Conservation (phyloP, 257 asterid species). For the Solanum bukasovii region DNA sequence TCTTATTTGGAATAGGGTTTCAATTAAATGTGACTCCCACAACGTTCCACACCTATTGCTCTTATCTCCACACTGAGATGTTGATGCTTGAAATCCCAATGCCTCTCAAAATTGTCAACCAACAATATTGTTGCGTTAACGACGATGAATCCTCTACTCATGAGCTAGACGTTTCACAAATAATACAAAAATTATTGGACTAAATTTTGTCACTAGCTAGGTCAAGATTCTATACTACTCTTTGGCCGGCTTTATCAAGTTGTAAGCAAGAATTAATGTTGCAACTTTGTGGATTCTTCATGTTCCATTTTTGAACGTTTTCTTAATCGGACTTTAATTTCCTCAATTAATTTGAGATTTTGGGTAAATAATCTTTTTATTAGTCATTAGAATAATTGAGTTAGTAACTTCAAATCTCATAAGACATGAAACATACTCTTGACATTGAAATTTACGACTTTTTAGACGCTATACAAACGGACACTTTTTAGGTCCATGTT, state of each 20-base stretch:
- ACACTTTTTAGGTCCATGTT: not conserved
- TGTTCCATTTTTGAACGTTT: not conserved
- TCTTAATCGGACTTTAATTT: not conserved
- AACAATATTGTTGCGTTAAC: constrained; percentile 2
- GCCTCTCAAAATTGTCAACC: not conserved
- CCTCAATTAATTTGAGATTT: not conserved
- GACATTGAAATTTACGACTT: not conserved
- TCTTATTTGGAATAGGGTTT: constrained; percentile 56
- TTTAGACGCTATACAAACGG: not conserved
- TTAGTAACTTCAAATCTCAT: not conserved
- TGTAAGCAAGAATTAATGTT: not conserved
- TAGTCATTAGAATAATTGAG: not conserved
- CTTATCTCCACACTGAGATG: constrained; percentile 29
- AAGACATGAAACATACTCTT: not conserved
- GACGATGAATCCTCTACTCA: constrained; percentile 47
- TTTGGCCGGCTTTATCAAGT: not conserved
- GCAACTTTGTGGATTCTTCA: not conserved
- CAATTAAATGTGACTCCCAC: constrained; percentile 44
- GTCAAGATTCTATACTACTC: not conserved
- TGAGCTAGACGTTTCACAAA: constrained; percentile 11
- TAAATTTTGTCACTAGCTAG: not conserved
- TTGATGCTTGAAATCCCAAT: constrained; percentile 1
- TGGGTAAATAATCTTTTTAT: not conserved
- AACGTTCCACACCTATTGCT: constrained; percentile 35
- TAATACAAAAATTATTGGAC: not conserved